Conservation (phyloP, 768 basidiomycete genomes). For the Lactifluus hygrophoroides region DNA sequence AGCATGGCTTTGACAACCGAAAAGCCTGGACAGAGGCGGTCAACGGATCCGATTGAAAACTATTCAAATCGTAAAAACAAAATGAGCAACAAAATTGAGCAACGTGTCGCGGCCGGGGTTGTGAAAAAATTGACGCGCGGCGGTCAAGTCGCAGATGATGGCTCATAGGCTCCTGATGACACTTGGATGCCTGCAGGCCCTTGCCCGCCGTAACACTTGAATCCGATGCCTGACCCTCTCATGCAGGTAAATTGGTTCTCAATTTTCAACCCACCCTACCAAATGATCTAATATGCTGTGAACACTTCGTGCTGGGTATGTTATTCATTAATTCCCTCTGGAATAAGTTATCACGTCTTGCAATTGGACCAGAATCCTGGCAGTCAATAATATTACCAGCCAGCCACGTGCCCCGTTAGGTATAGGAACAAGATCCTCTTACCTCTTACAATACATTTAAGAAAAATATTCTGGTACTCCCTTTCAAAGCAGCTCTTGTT, state of each 20-base stretch:
- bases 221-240: neutral
- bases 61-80: no score
- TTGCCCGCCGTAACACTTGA: neutral
- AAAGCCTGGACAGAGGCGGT: neutral
- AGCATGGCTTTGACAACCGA: conserved; percentile 39
- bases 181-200: neutral
- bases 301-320: neutral
- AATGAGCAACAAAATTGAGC: neutral
- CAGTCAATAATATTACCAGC: neutral
- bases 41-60: neutral
- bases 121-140: neutral
- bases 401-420: neutral
- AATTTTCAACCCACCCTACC: neutral
- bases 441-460: no score
- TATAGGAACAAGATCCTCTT: neutral
- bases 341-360: neutral
- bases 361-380: neutral
- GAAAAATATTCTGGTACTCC: neutral
- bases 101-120: no score
- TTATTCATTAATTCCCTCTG: neutral
- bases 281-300: neutral
- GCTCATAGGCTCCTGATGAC: neutral
- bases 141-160: neutral
- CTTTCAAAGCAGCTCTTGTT: neutral
- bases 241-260: neutral